Percentiles rank a stretch among this genome's conserved stretches.
Evolutionary conservation across 768 basidiomycete genomes (phyloP).

Genomic region (Kwoniella dendrophila): DNA sequence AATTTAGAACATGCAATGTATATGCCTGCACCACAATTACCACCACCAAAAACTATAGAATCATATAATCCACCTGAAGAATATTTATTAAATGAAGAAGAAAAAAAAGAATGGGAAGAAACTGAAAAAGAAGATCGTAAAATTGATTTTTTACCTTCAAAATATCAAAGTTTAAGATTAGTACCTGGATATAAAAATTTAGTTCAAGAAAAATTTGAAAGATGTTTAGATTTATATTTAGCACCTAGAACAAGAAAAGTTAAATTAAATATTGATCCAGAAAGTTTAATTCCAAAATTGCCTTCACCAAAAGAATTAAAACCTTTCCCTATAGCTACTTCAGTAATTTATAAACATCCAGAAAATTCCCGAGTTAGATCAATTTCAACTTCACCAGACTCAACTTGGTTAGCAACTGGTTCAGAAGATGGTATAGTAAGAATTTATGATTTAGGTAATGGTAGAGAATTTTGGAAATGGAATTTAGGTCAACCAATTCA

Average conservation of each 20-base stretch:
- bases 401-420: conserved; percentile 87
- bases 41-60: conserved; percentile 88
- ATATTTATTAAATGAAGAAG: conserved; percentile 82
- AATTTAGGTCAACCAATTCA: conserved; percentile 74
- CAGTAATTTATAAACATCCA: conserved; percentile 70
- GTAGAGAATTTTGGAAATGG: conserved; percentile 85
- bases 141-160: conserved; percentile 82
- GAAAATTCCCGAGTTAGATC: conserved; percentile 69
- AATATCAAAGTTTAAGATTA: conserved; percentile 77
- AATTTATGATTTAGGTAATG: conserved; percentile 89
- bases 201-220: conserved; percentile 88
- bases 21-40: conserved; percentile 86
- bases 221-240: conserved; percentile 93
- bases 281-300: conserved; percentile 86
- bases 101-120: conserved; percentile 78
- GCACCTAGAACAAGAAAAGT: conserved; percentile 76
- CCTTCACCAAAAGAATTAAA: conserved; percentile 87
- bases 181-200: conserved; percentile 91
- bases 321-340: conserved; percentile 88
- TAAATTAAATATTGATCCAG: conserved; percentile 89
- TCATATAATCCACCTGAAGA: conserved; percentile 99
- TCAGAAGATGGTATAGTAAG: conserved; percentile 84
- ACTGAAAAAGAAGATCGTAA: conserved; percentile 86
- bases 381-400: conserved; percentile 79
- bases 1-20: conserved; percentile 77